Evolutionary conservation across 495 filamentous ascomycete species (phyloP), one percentile per base, ranked within the genome.

Genomic region (Penicillium robsamsonii): DNA sequence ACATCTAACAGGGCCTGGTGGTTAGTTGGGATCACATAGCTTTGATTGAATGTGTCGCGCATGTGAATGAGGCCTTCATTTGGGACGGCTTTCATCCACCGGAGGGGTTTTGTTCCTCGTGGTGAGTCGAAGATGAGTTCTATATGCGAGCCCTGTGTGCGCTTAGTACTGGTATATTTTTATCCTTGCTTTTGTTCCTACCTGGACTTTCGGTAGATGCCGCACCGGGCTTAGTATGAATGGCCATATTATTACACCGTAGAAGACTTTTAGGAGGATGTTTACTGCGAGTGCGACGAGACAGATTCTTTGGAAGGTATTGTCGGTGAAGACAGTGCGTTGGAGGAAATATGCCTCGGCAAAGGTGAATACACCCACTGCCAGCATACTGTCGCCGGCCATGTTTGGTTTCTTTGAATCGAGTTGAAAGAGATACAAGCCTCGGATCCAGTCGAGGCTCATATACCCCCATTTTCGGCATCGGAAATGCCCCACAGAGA

Each of bases 31-130:
- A 79, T n/a, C 9, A 79, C 60, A 29, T 67, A 63, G 40, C 62
- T 69, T 10, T 58, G 59, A 46, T 64, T 67, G 44, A 76, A 53
- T 5, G 50, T 43, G 33, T 79, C 81, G 12, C 81, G 75, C 66
- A 96, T 93, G 29, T 85, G 81, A 45, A 97, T 89, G n/a, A 96
- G 67, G 9, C 92, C 92, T 44, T 93, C 81, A 59, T 97, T 92
- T n/a, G 90, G 88, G 30, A 96, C 75, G 1, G 74, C 82, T 43
- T 87, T 80, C 50, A 85, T 76, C 91, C 90, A 96, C 38, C 86
- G 69, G n/a, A 79, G 67, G 49, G 81, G 79, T 0, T 85, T 81
- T 4, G 70, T 68, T 7, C 90, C 90, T 0, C 83, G 81, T 0
- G 87, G 80, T 7, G 82, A 72, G 9, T 75, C 70, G 40, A 76